Base-by-base conservation (phyloP, 257 asterid genomes). In the Thymus quinquecostatus region DNA sequence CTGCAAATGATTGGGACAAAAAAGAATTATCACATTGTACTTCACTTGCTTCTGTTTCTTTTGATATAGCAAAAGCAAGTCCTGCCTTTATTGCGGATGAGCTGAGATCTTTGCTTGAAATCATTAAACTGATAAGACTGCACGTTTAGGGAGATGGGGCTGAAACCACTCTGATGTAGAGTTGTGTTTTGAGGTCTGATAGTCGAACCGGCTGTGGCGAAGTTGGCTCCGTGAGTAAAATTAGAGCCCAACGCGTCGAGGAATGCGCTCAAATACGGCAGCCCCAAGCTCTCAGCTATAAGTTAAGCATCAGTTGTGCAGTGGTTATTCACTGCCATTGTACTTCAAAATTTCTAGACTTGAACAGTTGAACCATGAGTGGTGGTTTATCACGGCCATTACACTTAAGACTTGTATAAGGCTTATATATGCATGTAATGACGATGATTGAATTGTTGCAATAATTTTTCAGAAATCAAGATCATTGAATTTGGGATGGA, bases 121-220 rank as follows among this genome's bases (percentile, higher is more conserved):
- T 94, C 97, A 29, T 71, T 73, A 68, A 85, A 94, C 69, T 91
- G 82, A 41, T 76, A 64, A 5, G 1, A 73, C 47, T 91, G 96
- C 1, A 94, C 96, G 53, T 94, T 83, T 12, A 94, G 54, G 28
- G 96, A 89, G 48, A 94, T 71, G 21, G 98, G 97, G 75, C 96
- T 94, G 78, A 82, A 94, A 6, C 96, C 97, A 72, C 95, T 86
- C 69, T 88, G 96, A 11, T 82, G 83, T 1, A 84, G 78, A 58
- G 91, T 87, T 27, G 92, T 85, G 81, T 93, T 91, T 62, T 83
- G 98, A 1, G 96, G 96, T 69, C 97, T 83, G 21, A 94, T 79
- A 2, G 96, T 87, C 13, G 98, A 94, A 48, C 97, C 98, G 12
- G 96, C 98, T 0, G 96, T 91, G 3, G 98, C 98, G 38, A 93